These are phyloP conservation scores for Rickenella mellea DNA, from an alignment of 768 basidiomycete genomes.

Conservation along the genomic window DNA sequence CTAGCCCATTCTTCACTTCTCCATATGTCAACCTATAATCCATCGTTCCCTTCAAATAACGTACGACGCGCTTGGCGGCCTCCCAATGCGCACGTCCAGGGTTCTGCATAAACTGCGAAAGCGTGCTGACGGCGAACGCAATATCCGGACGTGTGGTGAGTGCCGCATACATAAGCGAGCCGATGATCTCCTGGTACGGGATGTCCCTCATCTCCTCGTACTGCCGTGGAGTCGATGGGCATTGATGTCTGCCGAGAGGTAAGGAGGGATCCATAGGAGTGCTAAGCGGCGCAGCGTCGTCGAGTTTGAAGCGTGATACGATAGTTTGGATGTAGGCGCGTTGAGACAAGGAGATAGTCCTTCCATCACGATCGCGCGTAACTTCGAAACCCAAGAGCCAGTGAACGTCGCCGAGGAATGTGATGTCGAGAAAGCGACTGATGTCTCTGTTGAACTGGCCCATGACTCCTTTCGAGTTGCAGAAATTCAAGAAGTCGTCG, in stretches of 20 bases:
- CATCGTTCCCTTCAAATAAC: constrained; percentile 18
- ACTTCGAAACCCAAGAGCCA: constrained; percentile 3
- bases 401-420: neutral
- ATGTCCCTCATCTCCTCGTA: constrained; percentile 4
- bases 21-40: constrained; percentile 10
- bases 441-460: neutral
- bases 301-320: neutral
- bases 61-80: constrained; percentile 17
- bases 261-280: neutral
- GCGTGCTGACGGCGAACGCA: constrained; percentile 14
- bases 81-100: constrained; percentile 16
- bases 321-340: neutral
- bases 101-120: constrained; percentile 15
- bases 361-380: constrained; percentile 1
- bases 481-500: neutral
- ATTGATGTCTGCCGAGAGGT: neutral
- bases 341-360: neutral
- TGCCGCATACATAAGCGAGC: constrained; percentile 20
- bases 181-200: constrained; percentile 18
- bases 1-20: constrained; percentile 5
- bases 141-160: constrained; percentile 21
- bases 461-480: neutral
- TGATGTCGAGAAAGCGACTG: too few species aligned
- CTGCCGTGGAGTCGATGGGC: constrained; percentile 1
- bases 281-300: neutral